Evolutionary conservation across 331 rosid species (phyloP).

Genomic region (Dryas integrifolia): DNA sequence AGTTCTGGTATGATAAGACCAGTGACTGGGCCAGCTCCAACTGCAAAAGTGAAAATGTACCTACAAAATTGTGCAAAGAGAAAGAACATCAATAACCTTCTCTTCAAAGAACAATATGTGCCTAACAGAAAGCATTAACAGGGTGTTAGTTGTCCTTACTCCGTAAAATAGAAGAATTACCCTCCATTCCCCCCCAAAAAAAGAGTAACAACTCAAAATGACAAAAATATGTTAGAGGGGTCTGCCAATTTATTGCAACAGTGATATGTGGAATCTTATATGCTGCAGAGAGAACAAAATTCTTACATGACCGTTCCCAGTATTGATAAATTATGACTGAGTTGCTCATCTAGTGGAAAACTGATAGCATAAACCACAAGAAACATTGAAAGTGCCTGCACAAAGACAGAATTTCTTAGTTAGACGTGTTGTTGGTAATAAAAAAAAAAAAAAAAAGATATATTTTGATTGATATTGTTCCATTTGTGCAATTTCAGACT

Average conservation of each 20-base stretch:
- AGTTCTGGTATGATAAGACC: slow-evolving; percentile 87
- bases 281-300: slow-evolving; percentile 23
- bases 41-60: slow-evolving; percentile 79
- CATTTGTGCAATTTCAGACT: neutral
- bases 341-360: slow-evolving; percentile 61
- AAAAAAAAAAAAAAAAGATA: neutral
- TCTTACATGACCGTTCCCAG: slow-evolving; percentile 77
- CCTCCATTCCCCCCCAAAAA: neutral
- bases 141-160: neutral
- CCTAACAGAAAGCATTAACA: slow-evolving; percentile 6
- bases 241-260: neutral
- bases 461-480: neutral
- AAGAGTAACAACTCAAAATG: neutral
- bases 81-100: slow-evolving; percentile 15
- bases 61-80: slow-evolving; percentile 30
- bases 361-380: slow-evolving; percentile 52
- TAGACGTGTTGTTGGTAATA: neutral
- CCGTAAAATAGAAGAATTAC: neutral
- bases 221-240: neutral
- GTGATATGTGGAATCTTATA: neutral
- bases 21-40: slow-evolving; percentile 92
- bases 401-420: slow-evolving; percentile 5
- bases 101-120: neutral
- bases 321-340: slow-evolving; percentile 61
- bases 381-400: slow-evolving; percentile 79